Evolutionary conservation across 2,329 filamentous ascomycete species (phyloP).

Genomic region (Aspergillus unguis): DNA sequence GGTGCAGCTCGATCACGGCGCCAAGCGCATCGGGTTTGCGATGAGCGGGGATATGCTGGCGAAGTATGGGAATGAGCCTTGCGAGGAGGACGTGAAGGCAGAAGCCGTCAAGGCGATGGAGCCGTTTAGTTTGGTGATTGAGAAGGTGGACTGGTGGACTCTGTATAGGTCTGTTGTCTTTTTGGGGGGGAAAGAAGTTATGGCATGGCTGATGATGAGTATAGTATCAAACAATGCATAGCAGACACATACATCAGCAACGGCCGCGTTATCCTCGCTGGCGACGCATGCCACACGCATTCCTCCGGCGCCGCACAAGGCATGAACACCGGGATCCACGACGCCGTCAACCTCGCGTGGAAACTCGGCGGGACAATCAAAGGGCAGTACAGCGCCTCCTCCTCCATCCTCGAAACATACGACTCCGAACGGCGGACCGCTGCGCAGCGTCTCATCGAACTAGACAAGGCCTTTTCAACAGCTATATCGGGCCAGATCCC

Average conservation of each 20-base stretch:
- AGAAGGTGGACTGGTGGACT: constrained; percentile 30
- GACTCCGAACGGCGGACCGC: constrained; percentile 28
- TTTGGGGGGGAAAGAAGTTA: neutral
- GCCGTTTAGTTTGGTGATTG: constrained; percentile 1
- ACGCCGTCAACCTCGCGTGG: constrained; percentile 53
- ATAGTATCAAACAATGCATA: constrained; percentile 41
- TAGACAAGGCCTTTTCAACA: constrained; percentile 26
- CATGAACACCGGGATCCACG: constrained; percentile 53
- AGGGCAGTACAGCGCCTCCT: neutral
- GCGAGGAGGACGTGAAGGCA: neutral
- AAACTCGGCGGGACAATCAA: constrained; percentile 47
- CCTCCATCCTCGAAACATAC: constrained; percentile 22
- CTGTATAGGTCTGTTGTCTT: constrained; percentile 3
- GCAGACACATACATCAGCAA: constrained; percentile 38
- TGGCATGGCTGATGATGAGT: constrained; percentile 15
- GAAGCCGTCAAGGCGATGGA: constrained; percentile 6
- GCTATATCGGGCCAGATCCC: constrained; percentile 19
- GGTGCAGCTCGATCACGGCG: constrained; percentile 13
- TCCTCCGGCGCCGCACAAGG: constrained; percentile 53
- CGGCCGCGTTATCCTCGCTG: constrained; percentile 39
- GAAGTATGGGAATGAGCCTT: constrained; percentile 1
- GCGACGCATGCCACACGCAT: constrained; percentile 51
- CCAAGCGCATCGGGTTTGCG: constrained; percentile 9
- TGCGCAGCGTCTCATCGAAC: constrained; percentile 30
- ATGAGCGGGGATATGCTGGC: constrained; percentile 6